These are phyloP conservation scores for Barnettozyma wickerhamii DNA, from an alignment of 805 yeast genomes.

Conservation along the genomic window DNA sequence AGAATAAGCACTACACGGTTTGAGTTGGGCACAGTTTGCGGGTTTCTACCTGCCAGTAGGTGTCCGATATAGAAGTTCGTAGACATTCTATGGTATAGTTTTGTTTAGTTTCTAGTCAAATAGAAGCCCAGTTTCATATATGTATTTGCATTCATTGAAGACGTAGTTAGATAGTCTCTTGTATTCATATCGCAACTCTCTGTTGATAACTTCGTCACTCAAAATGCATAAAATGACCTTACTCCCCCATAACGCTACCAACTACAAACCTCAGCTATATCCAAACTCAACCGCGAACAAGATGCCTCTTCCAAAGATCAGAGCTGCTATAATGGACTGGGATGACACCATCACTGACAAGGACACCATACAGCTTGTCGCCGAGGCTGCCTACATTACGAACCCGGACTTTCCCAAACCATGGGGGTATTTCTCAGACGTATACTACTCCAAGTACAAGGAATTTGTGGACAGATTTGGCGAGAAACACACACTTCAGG, in stretches of 20 bases:
- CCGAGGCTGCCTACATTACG: constrained; percentile 39
- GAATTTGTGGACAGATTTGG: constrained; percentile 30
- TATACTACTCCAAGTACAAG: constrained; percentile 37
- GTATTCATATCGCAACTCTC: too few relatives aligned
- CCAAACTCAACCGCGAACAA: not conserved
- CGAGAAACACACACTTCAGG: constrained; percentile 29
- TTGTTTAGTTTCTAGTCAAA: not conserved
- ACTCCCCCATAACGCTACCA: too few relatives aligned
- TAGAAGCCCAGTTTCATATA: too few relatives aligned
- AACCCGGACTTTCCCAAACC: constrained; percentile 35
- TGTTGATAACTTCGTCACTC: too few relatives aligned
- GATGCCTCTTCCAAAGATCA: constrained; percentile 12
- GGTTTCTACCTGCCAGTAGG: constrained; percentile 20
- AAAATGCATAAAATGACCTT: too few relatives aligned
- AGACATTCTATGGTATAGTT: constrained; percentile 17
- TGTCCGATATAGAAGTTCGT: constrained; percentile 30
- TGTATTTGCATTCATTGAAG: too few relatives aligned
- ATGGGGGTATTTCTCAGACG: constrained; percentile 39
- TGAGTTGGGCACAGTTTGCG: constrained; percentile 27
- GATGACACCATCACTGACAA: constrained; percentile 57
- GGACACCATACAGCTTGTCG: constrained; percentile 53
- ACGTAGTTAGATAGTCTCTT: too few relatives aligned
- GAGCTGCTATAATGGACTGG: constrained; percentile 50
- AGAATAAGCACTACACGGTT: constrained; percentile 28
- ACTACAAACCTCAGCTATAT: too few relatives aligned